Evolutionary conservation across 1,139 yeast species (phyloP).

Genomic region (Yamadazyma mexicana): DNA sequence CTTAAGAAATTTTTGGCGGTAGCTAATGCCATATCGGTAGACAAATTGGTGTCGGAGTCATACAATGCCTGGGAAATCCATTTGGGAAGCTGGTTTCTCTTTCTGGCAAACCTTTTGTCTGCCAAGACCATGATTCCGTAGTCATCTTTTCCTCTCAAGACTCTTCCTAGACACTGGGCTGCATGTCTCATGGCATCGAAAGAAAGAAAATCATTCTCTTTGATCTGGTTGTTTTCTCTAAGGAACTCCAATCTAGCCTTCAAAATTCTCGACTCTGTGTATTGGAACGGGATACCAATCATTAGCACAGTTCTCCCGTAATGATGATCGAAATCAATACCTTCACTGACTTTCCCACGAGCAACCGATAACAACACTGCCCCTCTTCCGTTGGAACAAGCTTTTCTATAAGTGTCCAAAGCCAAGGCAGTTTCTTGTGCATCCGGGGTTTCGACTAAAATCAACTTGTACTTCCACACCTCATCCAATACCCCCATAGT

Average conservation of each 20-base stretch:
- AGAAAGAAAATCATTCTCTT: conserved; percentile 90
- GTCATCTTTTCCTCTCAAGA: conserved; percentile 94
- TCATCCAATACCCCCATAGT: conserved; percentile 96
- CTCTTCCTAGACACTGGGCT: conserved; percentile 97
- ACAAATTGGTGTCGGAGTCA: conserved; percentile 87
- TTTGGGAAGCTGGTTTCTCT: conserved; percentile 85
- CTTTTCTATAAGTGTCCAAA: conserved; percentile 90
- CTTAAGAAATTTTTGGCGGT: conserved; percentile 89
- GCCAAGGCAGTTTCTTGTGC: conserved; percentile 98
- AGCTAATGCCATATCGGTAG: conserved; percentile 97
- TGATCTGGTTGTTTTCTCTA: conserved; percentile 87
- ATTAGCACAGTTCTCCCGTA: conserved; percentile 95
- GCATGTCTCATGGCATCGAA: conserved; percentile 99
- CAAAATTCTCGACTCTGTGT: conserved; percentile 92
- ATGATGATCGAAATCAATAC: conserved; percentile 98
- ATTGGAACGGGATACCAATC: conserved; percentile 99
- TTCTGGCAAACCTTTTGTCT: conserved; percentile 86
- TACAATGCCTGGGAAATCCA: conserved; percentile 94
- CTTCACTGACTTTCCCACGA: conserved; percentile 98
- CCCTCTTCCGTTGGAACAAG: conserved; percentile 97
- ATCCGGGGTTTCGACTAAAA: conserved; percentile 98
- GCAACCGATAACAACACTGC: conserved; percentile 96
- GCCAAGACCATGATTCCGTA: conserved; percentile 98
- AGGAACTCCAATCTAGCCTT: conserved; percentile 92
- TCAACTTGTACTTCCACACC: conserved; percentile 95